Evolutionary conservation across 176 grass and related monocot genomes (phyloP).

Genomic region (Paspalum vaginatum): DNA sequence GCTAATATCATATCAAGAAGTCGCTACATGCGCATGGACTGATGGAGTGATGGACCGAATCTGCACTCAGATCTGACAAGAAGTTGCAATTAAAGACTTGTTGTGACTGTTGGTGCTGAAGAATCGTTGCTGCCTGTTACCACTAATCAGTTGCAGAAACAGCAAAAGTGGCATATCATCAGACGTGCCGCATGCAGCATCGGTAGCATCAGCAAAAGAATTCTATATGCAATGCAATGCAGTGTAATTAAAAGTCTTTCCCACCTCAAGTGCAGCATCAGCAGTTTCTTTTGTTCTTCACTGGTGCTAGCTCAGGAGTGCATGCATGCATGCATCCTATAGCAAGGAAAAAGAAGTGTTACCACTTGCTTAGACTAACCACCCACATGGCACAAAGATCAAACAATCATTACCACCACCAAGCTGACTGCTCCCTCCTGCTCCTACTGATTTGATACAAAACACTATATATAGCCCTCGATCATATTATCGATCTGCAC

Average conservation of each 20-base stretch:
- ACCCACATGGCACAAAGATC: neutral
- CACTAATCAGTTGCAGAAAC: neutral
- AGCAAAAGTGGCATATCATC: neutral
- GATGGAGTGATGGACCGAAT: neutral
- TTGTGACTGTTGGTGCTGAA: neutral
- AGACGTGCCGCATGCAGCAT: no score
- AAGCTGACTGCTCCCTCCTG: neutral
- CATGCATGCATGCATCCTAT: slow-evolving; percentile 13
- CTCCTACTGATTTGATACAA: slow-evolving; percentile 15
- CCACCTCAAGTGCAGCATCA: no score
- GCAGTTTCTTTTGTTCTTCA: no score
- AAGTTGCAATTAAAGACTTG: neutral
- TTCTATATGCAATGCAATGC: neutral
- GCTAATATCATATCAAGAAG: neutral
- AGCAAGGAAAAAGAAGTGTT: slow-evolving; percentile 21
- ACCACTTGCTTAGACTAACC: neutral
- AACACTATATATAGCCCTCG: neutral
- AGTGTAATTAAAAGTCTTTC: no score
- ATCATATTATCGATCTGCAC: neutral
- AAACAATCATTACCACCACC: slow-evolving; percentile 26
- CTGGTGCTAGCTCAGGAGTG: neutral
- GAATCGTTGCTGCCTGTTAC: slow-evolving; percentile 1
- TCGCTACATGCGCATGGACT: neutral
- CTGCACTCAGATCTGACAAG: neutral
- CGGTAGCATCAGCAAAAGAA: no score